These are phyloP conservation scores for Myriosclerotinia duriaeana DNA, from an alignment of 2,329 filamentous ascomycete species.

Conservation along the genomic window DNA sequence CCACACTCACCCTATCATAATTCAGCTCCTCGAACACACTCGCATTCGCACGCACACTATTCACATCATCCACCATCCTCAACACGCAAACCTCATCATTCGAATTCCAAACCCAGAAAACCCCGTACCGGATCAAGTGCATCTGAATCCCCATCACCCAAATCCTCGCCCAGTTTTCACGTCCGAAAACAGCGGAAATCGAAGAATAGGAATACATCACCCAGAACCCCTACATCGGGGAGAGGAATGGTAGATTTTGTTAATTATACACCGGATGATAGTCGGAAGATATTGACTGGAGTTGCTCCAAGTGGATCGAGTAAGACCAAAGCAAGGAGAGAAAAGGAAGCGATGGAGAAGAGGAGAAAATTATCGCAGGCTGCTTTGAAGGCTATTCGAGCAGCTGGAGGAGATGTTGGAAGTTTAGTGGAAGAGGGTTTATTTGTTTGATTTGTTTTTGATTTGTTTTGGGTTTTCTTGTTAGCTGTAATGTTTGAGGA, in stretches of 20 bases:
- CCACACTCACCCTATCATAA: slow-evolving; percentile 20
- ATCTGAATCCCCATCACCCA: slow-evolving; percentile 28
- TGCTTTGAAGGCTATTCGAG: slow-evolving; percentile 66
- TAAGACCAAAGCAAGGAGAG: slow-evolving; percentile 91
- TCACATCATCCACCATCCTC: slow-evolving; percentile 18
- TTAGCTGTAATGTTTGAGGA: not conserved
- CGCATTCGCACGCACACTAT: slow-evolving; percentile 24
- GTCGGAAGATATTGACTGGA: slow-evolving; percentile 75
- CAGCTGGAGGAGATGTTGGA: slow-evolving; percentile 66
- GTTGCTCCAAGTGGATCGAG: slow-evolving; percentile 88
- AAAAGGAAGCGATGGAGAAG: slow-evolving; percentile 82
- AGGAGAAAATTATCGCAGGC: slow-evolving; percentile 66
- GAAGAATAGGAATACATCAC: slow-evolving; percentile 37
- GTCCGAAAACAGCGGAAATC: slow-evolving; percentile 35
- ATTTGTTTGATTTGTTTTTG: slow-evolving; percentile 41
- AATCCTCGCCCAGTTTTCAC: slow-evolving; percentile 27
- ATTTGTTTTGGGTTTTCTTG: not conserved
- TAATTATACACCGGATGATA: slow-evolving; percentile 85
- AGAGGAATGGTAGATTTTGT: slow-evolving; percentile 64
- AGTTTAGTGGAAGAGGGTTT: slow-evolving; percentile 54
- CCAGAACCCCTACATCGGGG: slow-evolving; percentile 41
- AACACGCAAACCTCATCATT: slow-evolving; percentile 22
- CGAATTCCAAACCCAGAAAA: slow-evolving; percentile 15
- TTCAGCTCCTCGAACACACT: slow-evolving; percentile 18
- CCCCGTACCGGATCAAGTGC: slow-evolving; percentile 24